Base-by-base conservation (phyloP, 2,329 filamentous ascomycete genomes). In the Fusarium kyushuense region DNA sequence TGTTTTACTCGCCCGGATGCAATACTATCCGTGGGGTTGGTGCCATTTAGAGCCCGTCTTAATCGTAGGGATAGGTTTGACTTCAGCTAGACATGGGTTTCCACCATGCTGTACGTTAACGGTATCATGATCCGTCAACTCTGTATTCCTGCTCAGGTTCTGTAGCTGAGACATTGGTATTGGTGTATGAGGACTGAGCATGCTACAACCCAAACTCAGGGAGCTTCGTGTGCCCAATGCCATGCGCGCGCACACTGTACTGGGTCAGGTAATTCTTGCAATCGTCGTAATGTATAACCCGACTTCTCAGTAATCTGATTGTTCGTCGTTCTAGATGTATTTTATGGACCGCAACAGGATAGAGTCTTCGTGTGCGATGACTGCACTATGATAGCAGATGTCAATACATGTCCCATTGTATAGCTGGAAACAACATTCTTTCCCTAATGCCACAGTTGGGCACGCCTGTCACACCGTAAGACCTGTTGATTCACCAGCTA, bases 81-180 rank as follows among this genome's bases (percentile, higher is more conserved):
- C 33, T 46, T 60, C 43, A 65, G 54, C 46, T 69, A 25, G 36
- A 53, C 45, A 65, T 59, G 60, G 54, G 47, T 54, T 21, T 25
- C 27, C 40, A 19, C 27, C n/a, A 35, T 46, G 35, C 16, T n/a
- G 7, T 53, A 14, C 52, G 33, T 9, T 17, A 5, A 48, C 14
- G 14, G 25, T 30, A 25, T 35, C 23, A 14, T 19, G 19, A 13
- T 6, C 23, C 19, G 32, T 30, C 29, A 21, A 45, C 35, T 23
- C 35, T 23, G n/a, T 25, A n/a, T 38, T 33, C 27, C n/a, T 29
- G 30, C 19, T 19, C 21, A 38, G 25, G 30, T 35, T 35, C 35
- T 30, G 58, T 32, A 7, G 27, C 17, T 46, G 33, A 38, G 43
- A 46, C 33, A 45, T 12, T 57, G 9, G 45, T 45, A n/a, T 21